Percentiles rank a stretch among this genome's conserved stretches.
Conservation (phyloP, 768 basidiomycete genomes). For the Chalciporus chontae region DNA sequence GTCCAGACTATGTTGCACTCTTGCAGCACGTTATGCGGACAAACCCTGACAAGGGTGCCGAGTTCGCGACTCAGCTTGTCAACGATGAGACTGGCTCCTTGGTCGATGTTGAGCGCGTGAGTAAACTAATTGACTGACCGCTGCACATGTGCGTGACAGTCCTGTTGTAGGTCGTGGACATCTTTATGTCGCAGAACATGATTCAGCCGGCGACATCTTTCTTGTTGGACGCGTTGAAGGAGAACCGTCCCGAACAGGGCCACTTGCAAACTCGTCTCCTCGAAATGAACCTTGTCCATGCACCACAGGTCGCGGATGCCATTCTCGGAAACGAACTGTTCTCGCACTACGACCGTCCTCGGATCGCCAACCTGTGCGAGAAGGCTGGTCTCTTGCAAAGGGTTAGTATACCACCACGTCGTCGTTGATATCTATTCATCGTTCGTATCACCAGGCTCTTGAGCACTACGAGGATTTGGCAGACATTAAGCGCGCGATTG, state of each 20-base stretch:
- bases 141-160: not conserved
- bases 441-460: constrained; percentile 63
- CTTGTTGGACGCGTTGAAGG: constrained; percentile 95
- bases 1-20: constrained; percentile 87
- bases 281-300: constrained; percentile 97
- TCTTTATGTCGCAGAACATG: constrained; percentile 99
- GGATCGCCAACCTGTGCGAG: constrained; percentile 97
- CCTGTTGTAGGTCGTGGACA: constrained; percentile 79
- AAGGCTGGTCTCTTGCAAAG: constrained; percentile 95
- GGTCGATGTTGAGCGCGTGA: constrained; percentile 87
- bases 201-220: constrained; percentile 99
- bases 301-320: constrained; percentile 98
- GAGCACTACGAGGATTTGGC: constrained; percentile 97
- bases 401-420: constrained; percentile 42
- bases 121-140: constrained; percentile 17
- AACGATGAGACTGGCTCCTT: constrained; percentile 92
- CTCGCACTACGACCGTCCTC: constrained; percentile 90
- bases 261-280: constrained; percentile 93
- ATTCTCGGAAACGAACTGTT: constrained; percentile 99
- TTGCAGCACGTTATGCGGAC: constrained; percentile 95
- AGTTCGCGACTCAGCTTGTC: constrained; percentile 92
- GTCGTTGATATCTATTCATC: not conserved
- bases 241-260: constrained; percentile 96
- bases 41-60: constrained; percentile 96
- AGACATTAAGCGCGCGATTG: constrained; percentile 98